A percentile compares a stretch with the other conserved stretches of the same genome.
phyloP scores from a whole-genome alignment of 2,329 filamentous ascomycete species.

The Hymenoscyphus fructigenus region DNA sequence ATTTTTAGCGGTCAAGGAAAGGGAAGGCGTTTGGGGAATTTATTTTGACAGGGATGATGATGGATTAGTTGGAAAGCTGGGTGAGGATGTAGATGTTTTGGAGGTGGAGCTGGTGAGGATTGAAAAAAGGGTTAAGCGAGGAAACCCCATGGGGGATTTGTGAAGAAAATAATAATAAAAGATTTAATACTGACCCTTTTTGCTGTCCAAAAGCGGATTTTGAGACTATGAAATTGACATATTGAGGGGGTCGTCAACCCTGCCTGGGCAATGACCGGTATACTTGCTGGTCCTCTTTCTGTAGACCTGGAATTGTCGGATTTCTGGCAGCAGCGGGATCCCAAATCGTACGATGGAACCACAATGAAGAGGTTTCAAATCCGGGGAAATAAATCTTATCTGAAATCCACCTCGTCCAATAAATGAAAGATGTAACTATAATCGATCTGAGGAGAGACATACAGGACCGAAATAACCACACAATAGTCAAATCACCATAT shows the following conservation, averaged over 20 bases:
- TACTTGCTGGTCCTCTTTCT: background rate
- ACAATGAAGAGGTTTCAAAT: background rate
- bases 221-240: too few species aligned
- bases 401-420: too few species aligned
- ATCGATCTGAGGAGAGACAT: too few species aligned
- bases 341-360: background rate
- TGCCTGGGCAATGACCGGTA: background rate
- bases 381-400: too few species aligned
- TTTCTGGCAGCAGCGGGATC: background rate
- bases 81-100: slow-evolving; percentile 48
- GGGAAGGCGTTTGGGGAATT: slow-evolving; percentile 51
- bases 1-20: slow-evolving; percentile 54
- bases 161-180: background rate
- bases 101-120: slow-evolving; percentile 55
- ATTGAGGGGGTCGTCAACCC: background rate
- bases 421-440: too few species aligned
- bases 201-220: too few species aligned
- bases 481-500: background rate
- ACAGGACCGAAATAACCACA: background rate
- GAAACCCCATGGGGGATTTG: slow-evolving; percentile 23
- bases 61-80: slow-evolving; percentile 45
- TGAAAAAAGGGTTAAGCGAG: slow-evolving; percentile 44
- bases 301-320: background rate
- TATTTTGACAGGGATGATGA: slow-evolving; percentile 53
- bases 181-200: background rate